These are phyloP conservation scores for Phytophthora uliginosa DNA, from an alignment of 352 stramenopile species.

Conservation along the genomic window DNA sequence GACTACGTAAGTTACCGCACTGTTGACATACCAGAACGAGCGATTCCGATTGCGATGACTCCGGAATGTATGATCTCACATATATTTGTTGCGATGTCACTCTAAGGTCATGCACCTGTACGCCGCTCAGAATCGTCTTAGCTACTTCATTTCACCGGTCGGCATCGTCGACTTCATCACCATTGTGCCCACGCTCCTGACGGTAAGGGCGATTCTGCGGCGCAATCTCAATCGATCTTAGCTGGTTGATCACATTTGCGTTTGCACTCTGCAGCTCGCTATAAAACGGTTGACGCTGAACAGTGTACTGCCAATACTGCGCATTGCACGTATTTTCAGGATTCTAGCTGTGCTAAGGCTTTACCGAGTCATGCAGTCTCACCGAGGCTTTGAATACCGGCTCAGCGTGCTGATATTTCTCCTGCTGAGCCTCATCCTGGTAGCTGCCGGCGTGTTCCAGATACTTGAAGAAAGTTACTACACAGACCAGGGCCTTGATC, in stretches of 20 bases:
- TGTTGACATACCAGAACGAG: not conserved
- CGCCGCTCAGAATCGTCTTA: conserved; percentile 44
- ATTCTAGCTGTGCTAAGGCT: conserved; percentile 65
- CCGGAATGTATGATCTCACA: not conserved
- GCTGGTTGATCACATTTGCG: not conserved
- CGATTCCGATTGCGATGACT: no score
- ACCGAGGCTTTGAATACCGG: conserved; percentile 72
- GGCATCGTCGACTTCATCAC: conserved; percentile 69
- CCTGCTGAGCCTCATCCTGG: conserved; percentile 66
- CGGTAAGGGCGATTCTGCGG: conserved; percentile 26
- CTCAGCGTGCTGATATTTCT: conserved; percentile 68
- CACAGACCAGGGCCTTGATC: conserved; percentile 29
- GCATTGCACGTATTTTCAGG: conserved; percentile 65
- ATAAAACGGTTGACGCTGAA: conserved; percentile 45
- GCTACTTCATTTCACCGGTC: conserved; percentile 62
- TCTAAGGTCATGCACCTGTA: conserved; percentile 50
- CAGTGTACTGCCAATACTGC: conserved; percentile 51
- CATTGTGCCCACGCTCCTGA: conserved; percentile 54
- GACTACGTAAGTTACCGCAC: conserved; percentile 50
- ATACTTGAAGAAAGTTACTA: conserved; percentile 70
- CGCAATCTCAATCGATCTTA: not conserved
- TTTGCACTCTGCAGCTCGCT: conserved; percentile 36
- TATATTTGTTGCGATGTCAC: not conserved
- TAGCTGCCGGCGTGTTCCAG: conserved; percentile 66
- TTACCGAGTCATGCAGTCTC: conserved; percentile 65